phyloP scores from a whole-genome alignment of 1,284 basidiomycete species.

The Sporisorium graminicola region DNA sequence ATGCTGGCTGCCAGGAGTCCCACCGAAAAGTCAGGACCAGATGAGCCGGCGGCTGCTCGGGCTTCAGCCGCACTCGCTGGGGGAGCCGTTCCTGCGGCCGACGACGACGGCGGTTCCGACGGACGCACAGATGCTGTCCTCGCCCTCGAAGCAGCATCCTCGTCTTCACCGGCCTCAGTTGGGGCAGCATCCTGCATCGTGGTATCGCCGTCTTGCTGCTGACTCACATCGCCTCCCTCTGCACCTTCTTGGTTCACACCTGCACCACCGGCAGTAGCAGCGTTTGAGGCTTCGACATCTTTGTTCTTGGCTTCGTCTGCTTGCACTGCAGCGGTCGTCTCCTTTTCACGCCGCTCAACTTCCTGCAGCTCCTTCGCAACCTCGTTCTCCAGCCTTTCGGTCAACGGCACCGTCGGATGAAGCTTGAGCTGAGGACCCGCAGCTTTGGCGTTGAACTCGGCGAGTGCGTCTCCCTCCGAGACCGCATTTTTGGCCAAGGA shows the following conservation, averaged over 20 bases:
- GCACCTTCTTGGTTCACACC: constrained; percentile 6
- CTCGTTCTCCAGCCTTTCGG: constrained; percentile 63
- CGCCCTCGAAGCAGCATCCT: constrained; percentile 13
- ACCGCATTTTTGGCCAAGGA: constrained; percentile 54
- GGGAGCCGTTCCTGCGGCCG: constrained; percentile 20
- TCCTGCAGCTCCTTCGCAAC: constrained; percentile 63
- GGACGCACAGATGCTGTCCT: constrained; percentile 35
- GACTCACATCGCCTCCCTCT: constrained; percentile 10
- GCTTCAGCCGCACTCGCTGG: constrained; percentile 11
- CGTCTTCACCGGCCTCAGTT: constrained; percentile 16
- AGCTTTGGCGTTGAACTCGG: constrained; percentile 64
- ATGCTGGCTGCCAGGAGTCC: constrained; percentile 75
- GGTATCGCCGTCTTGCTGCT: constrained; percentile 39
- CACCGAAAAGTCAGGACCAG: constrained; percentile 38
- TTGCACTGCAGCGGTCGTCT: constrained; percentile 34
- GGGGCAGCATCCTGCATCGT: constrained; percentile 39
- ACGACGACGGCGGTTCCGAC: constrained; percentile 27
- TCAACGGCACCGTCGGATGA: constrained; percentile 60
- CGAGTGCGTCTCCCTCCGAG: constrained; percentile 60
- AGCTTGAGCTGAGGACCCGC: constrained; percentile 68
- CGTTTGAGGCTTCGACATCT: constrained; percentile 22
- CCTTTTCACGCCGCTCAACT: constrained; percentile 46
- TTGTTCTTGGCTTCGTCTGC: constrained; percentile 43
- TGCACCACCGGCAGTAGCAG: constrained; percentile 1
- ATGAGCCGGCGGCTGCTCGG: background rate